A percentile compares a stretch with the other conserved stretches of the same genome.
phyloP scores from a whole-genome alignment of 2,329 filamentous ascomycete species.

The Phyllosticta citrichinensis region DNA sequence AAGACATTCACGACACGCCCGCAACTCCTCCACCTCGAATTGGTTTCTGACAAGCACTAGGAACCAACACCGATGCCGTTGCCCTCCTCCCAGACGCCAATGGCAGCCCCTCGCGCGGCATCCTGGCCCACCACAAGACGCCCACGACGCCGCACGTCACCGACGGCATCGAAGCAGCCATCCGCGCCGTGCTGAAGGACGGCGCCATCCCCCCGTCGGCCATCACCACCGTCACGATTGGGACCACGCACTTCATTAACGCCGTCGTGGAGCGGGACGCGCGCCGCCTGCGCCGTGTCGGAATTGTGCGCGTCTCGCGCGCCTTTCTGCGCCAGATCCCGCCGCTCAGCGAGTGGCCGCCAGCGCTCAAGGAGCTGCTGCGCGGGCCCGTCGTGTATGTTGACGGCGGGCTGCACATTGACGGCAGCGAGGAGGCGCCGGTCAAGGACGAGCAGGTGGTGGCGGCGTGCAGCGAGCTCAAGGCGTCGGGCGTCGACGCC shows the following conservation, averaged over 20 bases:
- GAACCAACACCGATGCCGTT: slow-evolving; percentile 27
- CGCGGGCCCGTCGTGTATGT: slow-evolving; percentile 36
- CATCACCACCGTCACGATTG: slow-evolving; percentile 39
- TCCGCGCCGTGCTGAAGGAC: slow-evolving; percentile 26
- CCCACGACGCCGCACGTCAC: slow-evolving; percentile 28
- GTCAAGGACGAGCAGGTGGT: slow-evolving; percentile 37
- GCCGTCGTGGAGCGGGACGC: slow-evolving; percentile 22
- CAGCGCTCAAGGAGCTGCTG: slow-evolving; percentile 28
- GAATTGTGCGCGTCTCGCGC: slow-evolving; percentile 41
- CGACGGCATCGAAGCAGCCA: slow-evolving; percentile 26
- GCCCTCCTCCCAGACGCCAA: slow-evolving; percentile 21
- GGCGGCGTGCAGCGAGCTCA: slow-evolving; percentile 34
- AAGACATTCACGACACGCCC: background rate
- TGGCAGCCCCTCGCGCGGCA: slow-evolving; percentile 16
- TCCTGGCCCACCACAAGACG: slow-evolving; percentile 24
- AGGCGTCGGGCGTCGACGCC: slow-evolving; percentile 33
- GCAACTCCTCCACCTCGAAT: too few species aligned
- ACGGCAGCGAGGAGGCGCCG: slow-evolving; percentile 32
- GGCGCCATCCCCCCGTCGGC: slow-evolving; percentile 20
- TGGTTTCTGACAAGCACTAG: slow-evolving; percentile 6
- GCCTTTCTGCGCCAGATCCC: slow-evolving; percentile 40
- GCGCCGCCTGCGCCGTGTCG: slow-evolving; percentile 27
- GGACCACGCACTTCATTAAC: slow-evolving; percentile 37
- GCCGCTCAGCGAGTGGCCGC: slow-evolving; percentile 41
- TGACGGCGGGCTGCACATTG: slow-evolving; percentile 40